These are phyloP conservation scores for Stropharia rugosoannulata DNA, from an alignment of 768 basidiomycete species.

Conservation along the genomic window DNA sequence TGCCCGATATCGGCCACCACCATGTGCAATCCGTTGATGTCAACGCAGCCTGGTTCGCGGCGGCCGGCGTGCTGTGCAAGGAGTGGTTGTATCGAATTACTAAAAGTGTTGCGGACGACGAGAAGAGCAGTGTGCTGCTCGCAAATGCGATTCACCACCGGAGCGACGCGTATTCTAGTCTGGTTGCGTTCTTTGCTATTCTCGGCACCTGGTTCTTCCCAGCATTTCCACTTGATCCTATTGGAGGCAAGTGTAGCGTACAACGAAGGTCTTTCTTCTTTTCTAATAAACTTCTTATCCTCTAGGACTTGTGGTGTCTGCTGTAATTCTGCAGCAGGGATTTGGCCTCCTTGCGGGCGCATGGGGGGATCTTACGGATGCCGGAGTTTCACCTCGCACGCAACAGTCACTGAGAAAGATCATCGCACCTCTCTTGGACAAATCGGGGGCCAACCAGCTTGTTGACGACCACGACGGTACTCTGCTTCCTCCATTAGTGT, in stretches of 20 bases:
- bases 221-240: slow-evolving; percentile 84
- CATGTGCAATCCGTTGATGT: slow-evolving; percentile 74
- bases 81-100: slow-evolving; percentile 94
- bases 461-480: slow-evolving; percentile 8
- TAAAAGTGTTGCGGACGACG: slow-evolving; percentile 85
- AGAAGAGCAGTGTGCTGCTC: slow-evolving; percentile 85
- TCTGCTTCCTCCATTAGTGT: slow-evolving; percentile 13
- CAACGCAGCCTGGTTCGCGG: slow-evolving; percentile 97
- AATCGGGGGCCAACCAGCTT: slow-evolving; percentile 16
- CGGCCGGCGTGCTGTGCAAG: slow-evolving; percentile 74
- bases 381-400: slow-evolving; percentile 63
- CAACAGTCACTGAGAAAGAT: slow-evolving; percentile 51
- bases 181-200: slow-evolving; percentile 91
- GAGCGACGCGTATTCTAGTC: slow-evolving; percentile 93
- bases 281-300: neutral
- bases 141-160: slow-evolving; percentile 99
- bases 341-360: slow-evolving; percentile 64
- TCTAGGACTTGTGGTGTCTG: slow-evolving; percentile 82
- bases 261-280: neutral
- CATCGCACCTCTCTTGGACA: slow-evolving; percentile 51
- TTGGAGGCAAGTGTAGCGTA: slow-evolving; percentile 66
- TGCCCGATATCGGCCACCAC: slow-evolving; percentile 53
- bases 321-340: slow-evolving; percentile 84
- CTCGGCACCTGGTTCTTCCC: slow-evolving; percentile 87
- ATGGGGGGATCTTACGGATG: slow-evolving; percentile 82